Evolutionary conservation across 768 basidiomycete genomes (phyloP), one percentile per base, ranked within the genome.

Genomic region (Rhodotorula diobovata): DNA sequence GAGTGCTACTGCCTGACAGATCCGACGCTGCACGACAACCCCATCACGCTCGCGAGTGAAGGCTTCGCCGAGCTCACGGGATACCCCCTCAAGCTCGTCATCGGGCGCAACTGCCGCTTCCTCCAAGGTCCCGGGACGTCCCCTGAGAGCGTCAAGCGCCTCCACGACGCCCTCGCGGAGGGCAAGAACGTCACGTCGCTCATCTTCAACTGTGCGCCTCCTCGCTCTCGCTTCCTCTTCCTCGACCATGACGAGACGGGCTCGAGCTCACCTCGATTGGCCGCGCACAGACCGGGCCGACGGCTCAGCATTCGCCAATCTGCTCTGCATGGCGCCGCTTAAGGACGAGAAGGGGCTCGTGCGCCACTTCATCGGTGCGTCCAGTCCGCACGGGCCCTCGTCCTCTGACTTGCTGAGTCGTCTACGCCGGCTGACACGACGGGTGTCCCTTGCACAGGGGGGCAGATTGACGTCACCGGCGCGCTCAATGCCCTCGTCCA

Each of bases 71-170:
- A 39, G 4, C 25, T 74, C 9, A 74, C 73, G 10, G 68, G 68
- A 0, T 74, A 70, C 58, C 51, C 57, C 14, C 48, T 56, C 12
- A 32, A 60, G 6, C 58, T 37, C 7, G 67, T 74, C 46, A 58
- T 74, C n/a, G 73, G 68, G 0, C 51, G 66, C n/a, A 74, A 74
- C 59, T 74, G 72, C 60, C 72, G 72, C 45, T 63, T 73, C 51
- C 66, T 70, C 2, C 72, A 73, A 45, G 72, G 73, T 46, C 73
- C 73, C 5, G 69, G 65, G 0, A 70, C 73, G 6, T 39, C 68
- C 7, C 68, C 66, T 21, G 57, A 62, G 37, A 60, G 56, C 25
- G 55, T 60, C 14, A 15, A 34, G 5, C 25, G 54, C 8, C 46
- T 74, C 12, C 57, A 66, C 14, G 68, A 67, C 3, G 73, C 73